A percentile compares a stretch with the other conserved stretches of the same genome.
These are phyloP conservation scores for Termitomyces sp. DNA, from an alignment of 768 basidiomycete species.

Conservation along the genomic window DNA sequence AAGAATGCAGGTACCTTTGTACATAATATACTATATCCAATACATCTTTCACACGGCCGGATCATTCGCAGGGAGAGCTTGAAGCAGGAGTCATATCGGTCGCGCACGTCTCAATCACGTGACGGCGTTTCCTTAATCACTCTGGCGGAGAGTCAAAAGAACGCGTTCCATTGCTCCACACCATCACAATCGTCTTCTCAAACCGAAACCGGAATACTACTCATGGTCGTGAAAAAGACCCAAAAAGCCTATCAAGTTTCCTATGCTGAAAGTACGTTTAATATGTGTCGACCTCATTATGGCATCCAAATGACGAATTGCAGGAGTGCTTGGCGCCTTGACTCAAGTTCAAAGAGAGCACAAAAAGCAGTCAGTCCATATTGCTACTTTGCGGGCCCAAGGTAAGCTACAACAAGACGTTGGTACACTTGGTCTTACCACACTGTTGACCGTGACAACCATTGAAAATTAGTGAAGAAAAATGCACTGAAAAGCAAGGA, in stretches of 20 bases:
- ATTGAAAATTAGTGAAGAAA: constrained; percentile 32
- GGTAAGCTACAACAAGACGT: constrained; percentile 17
- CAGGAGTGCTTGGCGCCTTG: constrained; percentile 44
- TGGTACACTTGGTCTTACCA: not conserved
- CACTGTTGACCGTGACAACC: not conserved
- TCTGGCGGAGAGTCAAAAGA: constrained; percentile 1
- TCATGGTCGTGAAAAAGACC: constrained; percentile 25
- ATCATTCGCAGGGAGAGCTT: too few species aligned
- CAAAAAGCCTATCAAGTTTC: constrained; percentile 26
- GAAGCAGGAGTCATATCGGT: too few species aligned
- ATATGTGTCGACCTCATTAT: not conserved
- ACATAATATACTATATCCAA: not conserved
- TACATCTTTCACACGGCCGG: not conserved
- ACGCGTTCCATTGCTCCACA: not conserved
- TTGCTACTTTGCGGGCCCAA: constrained; percentile 42
- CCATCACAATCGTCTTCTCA: not conserved
- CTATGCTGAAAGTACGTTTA: constrained; percentile 35
- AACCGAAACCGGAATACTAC: not conserved
- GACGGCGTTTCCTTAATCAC: constrained; percentile 1
- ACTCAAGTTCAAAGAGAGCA: constrained; percentile 38
- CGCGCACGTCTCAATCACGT: constrained; percentile 4
- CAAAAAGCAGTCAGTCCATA: constrained; percentile 37
- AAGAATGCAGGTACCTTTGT: not conserved
- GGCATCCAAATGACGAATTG: not conserved
- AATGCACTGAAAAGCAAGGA: constrained; percentile 37